A percentile compares a stretch with the other conserved stretches of the same genome.
phyloP scores from a whole-genome alignment of 805 yeast species.

The Candida suzukii region DNA sequence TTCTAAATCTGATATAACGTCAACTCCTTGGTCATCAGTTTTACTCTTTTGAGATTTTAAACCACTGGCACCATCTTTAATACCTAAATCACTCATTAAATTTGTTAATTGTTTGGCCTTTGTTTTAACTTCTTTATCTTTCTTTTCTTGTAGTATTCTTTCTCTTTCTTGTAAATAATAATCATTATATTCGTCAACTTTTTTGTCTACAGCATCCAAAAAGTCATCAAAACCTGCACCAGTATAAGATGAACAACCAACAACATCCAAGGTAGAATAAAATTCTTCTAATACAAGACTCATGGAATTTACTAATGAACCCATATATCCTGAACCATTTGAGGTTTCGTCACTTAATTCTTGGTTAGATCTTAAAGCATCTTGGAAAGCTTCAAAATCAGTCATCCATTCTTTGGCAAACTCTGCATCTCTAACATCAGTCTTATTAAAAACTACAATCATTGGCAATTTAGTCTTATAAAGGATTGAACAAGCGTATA shows the following conservation, averaged over 20 bases:
- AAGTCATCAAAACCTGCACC: slow-evolving; percentile 95
- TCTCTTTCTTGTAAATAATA: slow-evolving; percentile 86
- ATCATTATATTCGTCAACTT: slow-evolving; percentile 80
- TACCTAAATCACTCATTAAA: slow-evolving; percentile 82
- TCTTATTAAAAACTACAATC: slow-evolving; percentile 93
- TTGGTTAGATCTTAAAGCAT: slow-evolving; percentile 60
- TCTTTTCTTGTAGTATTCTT: slow-evolving; percentile 65
- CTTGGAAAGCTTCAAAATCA: slow-evolving; percentile 89
- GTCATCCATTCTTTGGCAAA: slow-evolving; percentile 97
- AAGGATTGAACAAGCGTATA: slow-evolving; percentile 93
- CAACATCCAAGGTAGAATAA: slow-evolving; percentile 86
- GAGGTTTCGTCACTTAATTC: slow-evolving; percentile 58
- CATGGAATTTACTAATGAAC: slow-evolving; percentile 89
- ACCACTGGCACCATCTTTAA: slow-evolving; percentile 32
- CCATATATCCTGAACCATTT: slow-evolving; percentile 82
- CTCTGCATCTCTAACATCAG: slow-evolving; percentile 77
- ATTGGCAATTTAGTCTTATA: slow-evolving; percentile 95
- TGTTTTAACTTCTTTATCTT: slow-evolving; percentile 62
- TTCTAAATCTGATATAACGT: slow-evolving; percentile 45
- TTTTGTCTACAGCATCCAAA: slow-evolving; percentile 72
- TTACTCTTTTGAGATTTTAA: too few relatives aligned
- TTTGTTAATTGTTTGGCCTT: slow-evolving; percentile 65
- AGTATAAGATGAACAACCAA: slow-evolving; percentile 86
- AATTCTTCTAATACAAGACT: slow-evolving; percentile 94
- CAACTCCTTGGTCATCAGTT: slow-evolving; percentile 31